Base-by-base conservation (phyloP, 495 filamentous ascomycete species). In the Aspergillus carlsbadensis region DNA sequence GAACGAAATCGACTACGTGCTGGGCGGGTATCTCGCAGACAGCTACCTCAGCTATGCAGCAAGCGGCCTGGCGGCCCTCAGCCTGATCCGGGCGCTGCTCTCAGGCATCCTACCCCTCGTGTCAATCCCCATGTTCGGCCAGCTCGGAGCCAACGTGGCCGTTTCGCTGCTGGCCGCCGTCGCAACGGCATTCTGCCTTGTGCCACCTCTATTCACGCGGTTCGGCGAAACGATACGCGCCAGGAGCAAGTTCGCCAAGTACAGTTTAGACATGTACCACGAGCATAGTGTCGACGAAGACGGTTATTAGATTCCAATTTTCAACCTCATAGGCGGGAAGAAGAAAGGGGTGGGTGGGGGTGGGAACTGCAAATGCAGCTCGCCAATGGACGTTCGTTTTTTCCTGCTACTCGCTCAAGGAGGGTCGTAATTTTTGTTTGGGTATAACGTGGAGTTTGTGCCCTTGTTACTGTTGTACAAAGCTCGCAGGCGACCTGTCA, bases 11-110 rank as follows among this genome's bases (percentile, higher is more conserved):
- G 78, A 78, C 34, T 78, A 72, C 11, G 72, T 76, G 29, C 67
- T 84, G 0, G 70, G 74, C 21, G 80, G 78, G 2, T 84, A 84
- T 58, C 70, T 84, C 13, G 75, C 79, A 14, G 80, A 84, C 60
- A 69, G 76, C 44, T 84, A 84, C 57, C 66, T 79, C 11, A 75
- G 72, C 35, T 81, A 80, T 54, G 77, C 78, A 0, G 77, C 80
- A 2, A 81, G 78, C 45, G 81, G 78, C 1, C 77, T 79, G 10
- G 79, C 79, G 10, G 75, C 78, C 0, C 62, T 84, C 44, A 69
- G 72, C 1, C 70, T 84, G 13, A 50, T 81, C 20, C 69, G 81
- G 4, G 74, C 78, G 0, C 41, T 78, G 13, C 56, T 82, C 0
- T 76, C 78, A 0, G 81, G 72, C 2, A 47, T 70, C 2, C 73